phyloP scores from a whole-genome alignment of 2,329 filamentous ascomycete genomes.

The Trichoderma sp. region DNA sequence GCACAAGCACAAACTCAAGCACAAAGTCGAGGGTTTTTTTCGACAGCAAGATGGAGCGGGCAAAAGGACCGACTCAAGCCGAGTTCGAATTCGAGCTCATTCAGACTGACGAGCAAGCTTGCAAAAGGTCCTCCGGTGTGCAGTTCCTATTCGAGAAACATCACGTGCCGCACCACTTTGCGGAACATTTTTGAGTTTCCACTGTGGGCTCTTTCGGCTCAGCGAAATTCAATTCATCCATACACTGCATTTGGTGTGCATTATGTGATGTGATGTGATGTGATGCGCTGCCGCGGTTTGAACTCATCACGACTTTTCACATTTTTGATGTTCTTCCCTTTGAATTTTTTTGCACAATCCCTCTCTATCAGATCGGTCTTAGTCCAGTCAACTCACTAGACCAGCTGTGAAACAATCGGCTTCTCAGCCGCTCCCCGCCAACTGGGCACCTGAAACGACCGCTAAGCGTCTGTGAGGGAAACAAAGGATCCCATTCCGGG shows the following conservation, averaged over 20 bases:
- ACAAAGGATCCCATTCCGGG: background rate
- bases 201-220: constrained; percentile 17
- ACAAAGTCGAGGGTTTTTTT: constrained; percentile 1
- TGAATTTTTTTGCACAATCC: background rate
- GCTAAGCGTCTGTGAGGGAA: background rate
- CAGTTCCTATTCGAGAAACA: constrained; percentile 19
- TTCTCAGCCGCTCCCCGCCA: background rate
- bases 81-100: constrained; percentile 3
- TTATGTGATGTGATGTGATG: background rate
- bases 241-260: background rate
- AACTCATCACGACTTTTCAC: background rate
- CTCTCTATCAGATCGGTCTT: background rate
- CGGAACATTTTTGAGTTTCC: background rate
- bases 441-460: constrained; percentile 6
- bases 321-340: background rate
- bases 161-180: constrained; percentile 21
- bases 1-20: constrained; percentile 4
- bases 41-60: background rate
- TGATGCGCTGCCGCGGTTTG: background rate
- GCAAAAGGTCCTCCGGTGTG: constrained; percentile 13
- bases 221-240: background rate
- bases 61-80: constrained; percentile 22
- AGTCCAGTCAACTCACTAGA: background rate
- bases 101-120: background rate
- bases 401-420: constrained; percentile 12